Evolutionary conservation across 352 stramenopile species (phyloP).

Genomic region (Phytophthora aleatoria): DNA sequence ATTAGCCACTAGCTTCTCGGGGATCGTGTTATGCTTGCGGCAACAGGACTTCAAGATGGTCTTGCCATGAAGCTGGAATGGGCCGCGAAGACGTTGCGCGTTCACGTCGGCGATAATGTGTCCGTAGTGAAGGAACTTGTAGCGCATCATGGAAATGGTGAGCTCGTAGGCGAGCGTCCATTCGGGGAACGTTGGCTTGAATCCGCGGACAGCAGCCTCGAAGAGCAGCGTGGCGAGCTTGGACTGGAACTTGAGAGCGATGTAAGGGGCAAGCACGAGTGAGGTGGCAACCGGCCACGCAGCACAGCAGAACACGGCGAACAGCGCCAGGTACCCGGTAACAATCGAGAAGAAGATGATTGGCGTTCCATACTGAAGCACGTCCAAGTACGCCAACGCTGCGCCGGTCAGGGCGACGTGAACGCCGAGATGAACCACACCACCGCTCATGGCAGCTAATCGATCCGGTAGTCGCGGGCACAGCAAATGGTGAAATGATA

Average conservation of each 20-base stretch:
- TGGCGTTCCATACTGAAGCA: slow-evolving; percentile 2
- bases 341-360: slow-evolving; percentile 10
- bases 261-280: slow-evolving; percentile 25
- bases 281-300: slow-evolving; percentile 30
- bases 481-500: background rate
- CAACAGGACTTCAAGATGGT: slow-evolving; percentile 31
- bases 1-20: slow-evolving; percentile 33
- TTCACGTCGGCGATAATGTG: slow-evolving; percentile 33
- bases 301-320: slow-evolving; percentile 24
- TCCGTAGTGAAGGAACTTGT: slow-evolving; percentile 39
- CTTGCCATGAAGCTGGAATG: slow-evolving; percentile 33
- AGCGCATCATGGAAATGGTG: slow-evolving; percentile 39
- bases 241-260: slow-evolving; percentile 33
- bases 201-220: slow-evolving; percentile 21
- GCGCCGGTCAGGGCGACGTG: slow-evolving; percentile 1
- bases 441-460: slow-evolving; percentile 1
- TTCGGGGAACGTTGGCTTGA: slow-evolving; percentile 34
- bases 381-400: slow-evolving; percentile 1
- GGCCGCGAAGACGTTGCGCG: slow-evolving; percentile 34
- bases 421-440: slow-evolving; percentile 5
- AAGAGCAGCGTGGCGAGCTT: slow-evolving; percentile 28
- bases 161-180: slow-evolving; percentile 51
- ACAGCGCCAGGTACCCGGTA: slow-evolving; percentile 22
- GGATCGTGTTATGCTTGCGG: slow-evolving; percentile 22
- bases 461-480: background rate